Base-by-base conservation (phyloP, 345 rosid species). In the Reutealis trisperma region DNA sequence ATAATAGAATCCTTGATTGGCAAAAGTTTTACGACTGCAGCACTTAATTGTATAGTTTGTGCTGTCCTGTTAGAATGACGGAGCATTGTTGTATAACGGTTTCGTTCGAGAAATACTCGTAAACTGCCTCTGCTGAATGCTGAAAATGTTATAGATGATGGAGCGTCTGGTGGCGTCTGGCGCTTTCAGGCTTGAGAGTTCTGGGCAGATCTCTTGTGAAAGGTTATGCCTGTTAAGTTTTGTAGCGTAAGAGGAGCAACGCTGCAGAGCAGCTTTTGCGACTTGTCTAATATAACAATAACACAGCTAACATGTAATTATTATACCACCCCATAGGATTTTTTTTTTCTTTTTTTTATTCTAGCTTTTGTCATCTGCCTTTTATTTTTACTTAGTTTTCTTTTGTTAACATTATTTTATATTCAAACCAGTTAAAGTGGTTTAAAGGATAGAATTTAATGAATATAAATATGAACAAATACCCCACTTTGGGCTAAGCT, bases 261-360 rank as follows among this genome's bases (percentile, higher is more conserved):
- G 34, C 21, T 64, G 16, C 76, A 66, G 70, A 75, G 79, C 76
- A 45, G 73, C 66, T 71, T 77, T 66, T 63, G 42, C 77, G 18
- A 68, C 44, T 37, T 55, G 75, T 75, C 71, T 78, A 71, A 63
- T 78, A 76, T 62, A 42, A 52, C 71, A 24, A 25, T 76, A 68
- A 59, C 85, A 70, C 72, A 77, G 73, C 88, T 82, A 86, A 80
- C 78, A 60, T 87, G 89, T 86, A 86, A 86, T 86, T 86, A 84
- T 84, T 68, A 82, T 74, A 76, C 45, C 73, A 24, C 51, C 67
- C 18, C 14, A 51, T 55, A 79, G 63, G 49, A 71, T 63, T 24
- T 44, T 3, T 32, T 30, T 34, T 37, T 6, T 54, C 42, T 42
- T 42, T 7, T 19, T 10, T 45, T 11, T 30, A 63, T 52, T 16